Conservation (phyloP, 75 land plant species). For the Pinus albicaulis region DNA sequence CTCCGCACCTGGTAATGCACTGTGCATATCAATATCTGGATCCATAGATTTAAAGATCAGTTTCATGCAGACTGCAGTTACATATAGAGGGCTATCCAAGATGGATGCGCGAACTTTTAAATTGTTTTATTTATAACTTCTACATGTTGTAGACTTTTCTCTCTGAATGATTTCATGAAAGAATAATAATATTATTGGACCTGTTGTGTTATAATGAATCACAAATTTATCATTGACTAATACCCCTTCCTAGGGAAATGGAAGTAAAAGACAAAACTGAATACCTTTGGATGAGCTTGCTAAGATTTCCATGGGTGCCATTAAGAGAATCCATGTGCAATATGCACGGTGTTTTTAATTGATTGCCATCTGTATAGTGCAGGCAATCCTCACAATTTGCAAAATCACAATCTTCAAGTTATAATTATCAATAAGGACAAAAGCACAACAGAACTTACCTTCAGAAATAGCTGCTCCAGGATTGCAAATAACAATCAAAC, state of each 20-base stretch:
- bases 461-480: constrained; percentile 40
- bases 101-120: background rate
- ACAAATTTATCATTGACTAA: background rate
- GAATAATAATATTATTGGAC: background rate
- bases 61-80: background rate
- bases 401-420: background rate
- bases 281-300: constrained; percentile 69
- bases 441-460: constrained; percentile 27
- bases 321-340: constrained; percentile 88
- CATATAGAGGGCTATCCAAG: background rate
- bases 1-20: too few relatives aligned
- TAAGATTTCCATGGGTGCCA: constrained; percentile 72
- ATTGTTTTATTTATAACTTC: background rate
- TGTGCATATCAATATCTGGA: background rate
- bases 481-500: constrained; percentile 82
- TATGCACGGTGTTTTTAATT: constrained; percentile 60
- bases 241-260: background rate
- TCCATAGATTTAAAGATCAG: background rate
- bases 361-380: constrained; percentile 31
- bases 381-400: background rate
- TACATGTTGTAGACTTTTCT: background rate
- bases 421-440: background rate
- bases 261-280: background rate
- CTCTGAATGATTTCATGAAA: background rate
- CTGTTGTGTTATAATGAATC: background rate